These are phyloP conservation scores for Prunus persica DNA, from an alignment of 306 rosid species.

Conservation along the genomic window DNA sequence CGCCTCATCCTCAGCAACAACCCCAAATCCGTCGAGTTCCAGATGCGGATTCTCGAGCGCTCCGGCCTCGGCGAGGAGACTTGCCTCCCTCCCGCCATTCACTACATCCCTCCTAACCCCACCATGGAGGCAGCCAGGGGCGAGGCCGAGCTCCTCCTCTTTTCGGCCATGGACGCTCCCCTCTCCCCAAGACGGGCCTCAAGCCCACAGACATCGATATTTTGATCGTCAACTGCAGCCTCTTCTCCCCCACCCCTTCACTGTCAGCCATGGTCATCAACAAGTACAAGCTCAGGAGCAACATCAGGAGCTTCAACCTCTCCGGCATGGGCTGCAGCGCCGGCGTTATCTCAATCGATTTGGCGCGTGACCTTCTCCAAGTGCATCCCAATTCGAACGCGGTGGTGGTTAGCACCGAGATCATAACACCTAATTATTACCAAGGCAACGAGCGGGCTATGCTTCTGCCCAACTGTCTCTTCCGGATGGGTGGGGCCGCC, in stretches of 20 bases:
- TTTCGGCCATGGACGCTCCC: slow-evolving; percentile 73
- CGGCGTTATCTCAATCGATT: slow-evolving; percentile 70
- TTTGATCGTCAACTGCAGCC: slow-evolving; percentile 73
- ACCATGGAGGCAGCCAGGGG: slow-evolving; percentile 84
- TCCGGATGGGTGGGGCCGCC: slow-evolving; percentile 98
- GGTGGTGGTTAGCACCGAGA: slow-evolving; percentile 80
- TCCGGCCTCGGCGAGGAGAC: slow-evolving; percentile 91
- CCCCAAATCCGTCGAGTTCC: slow-evolving; percentile 88
- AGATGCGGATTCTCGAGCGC: slow-evolving; percentile 86
- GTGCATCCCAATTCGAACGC: slow-evolving; percentile 90
- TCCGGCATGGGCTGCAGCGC: slow-evolving; percentile 99
- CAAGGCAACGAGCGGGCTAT: slow-evolving; percentile 92
- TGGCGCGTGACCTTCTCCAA: slow-evolving; percentile 92
- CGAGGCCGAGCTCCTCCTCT: slow-evolving; percentile 84
- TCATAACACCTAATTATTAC: slow-evolving; percentile 83
- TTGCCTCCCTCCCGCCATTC: slow-evolving; percentile 74
- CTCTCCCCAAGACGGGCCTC: slow-evolving; percentile 69
- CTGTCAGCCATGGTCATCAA: slow-evolving; percentile 87
- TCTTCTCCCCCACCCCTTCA: slow-evolving; percentile 89
- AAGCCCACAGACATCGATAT: slow-evolving; percentile 87
- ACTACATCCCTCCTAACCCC: slow-evolving; percentile 84
- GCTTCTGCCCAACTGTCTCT: slow-evolving; percentile 91
- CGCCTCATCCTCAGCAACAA: slow-evolving; percentile 63
- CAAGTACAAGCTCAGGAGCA: slow-evolving; percentile 79
- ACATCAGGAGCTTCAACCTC: slow-evolving; percentile 76